phyloP scores from a whole-genome alignment of 371 early-diverging fungal species.

The Rhizomucor miehei region DNA sequence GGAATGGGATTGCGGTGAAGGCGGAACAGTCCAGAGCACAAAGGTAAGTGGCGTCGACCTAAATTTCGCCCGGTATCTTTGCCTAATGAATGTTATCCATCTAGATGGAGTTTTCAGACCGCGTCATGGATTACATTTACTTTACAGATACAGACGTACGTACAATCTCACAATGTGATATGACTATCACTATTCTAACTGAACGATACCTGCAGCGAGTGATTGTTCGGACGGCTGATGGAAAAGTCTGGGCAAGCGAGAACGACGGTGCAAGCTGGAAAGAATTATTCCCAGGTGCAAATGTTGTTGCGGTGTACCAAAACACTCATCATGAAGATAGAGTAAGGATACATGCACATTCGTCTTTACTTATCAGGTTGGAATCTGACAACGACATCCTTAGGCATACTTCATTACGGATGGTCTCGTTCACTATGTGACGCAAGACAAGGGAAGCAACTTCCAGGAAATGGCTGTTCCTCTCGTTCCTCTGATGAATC shows the following conservation, averaged over 20 bases:
- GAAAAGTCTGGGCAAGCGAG: slow-evolving; percentile 58
- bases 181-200: neutral
- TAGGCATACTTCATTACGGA: slow-evolving; percentile 74
- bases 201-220: slow-evolving; percentile 25
- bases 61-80: neutral
- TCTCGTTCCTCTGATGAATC: slow-evolving; percentile 38
- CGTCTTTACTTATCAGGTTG: neutral
- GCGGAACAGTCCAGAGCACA: slow-evolving; percentile 24
- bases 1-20: slow-evolving; percentile 44
- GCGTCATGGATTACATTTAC: slow-evolving; percentile 60
- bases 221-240: slow-evolving; percentile 54
- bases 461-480: slow-evolving; percentile 61
- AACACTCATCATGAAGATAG: slow-evolving; percentile 69
- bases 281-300: slow-evolving; percentile 28
- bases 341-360: slow-evolving; percentile 18
- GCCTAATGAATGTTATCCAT: neutral
- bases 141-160: slow-evolving; percentile 55
- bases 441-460: slow-evolving; percentile 69
- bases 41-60: slow-evolving; percentile 5
- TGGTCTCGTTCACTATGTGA: slow-evolving; percentile 54
- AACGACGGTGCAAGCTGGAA: slow-evolving; percentile 81
- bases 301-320: slow-evolving; percentile 55
- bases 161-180: neutral
- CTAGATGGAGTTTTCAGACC: slow-evolving; percentile 43
- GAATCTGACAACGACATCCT: neutral